Conservation (phyloP, 1,139 yeast species). For the Suhomyces guaymorum region DNA sequence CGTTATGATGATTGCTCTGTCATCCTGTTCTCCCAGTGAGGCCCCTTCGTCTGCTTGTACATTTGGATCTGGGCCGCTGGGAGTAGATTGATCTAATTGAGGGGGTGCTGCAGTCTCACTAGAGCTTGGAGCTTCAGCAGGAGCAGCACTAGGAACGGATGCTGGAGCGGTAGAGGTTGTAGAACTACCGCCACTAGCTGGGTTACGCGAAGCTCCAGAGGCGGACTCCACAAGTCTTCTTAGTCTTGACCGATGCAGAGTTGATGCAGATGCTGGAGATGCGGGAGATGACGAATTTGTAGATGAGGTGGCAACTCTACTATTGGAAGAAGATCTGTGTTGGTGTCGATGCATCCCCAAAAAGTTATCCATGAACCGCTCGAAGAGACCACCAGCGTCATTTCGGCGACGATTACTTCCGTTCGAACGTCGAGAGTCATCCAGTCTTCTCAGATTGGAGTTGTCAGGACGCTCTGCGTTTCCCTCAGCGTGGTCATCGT, state of each 20-base stretch:
- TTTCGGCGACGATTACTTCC: constrained; percentile 10
- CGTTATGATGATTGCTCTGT: constrained; percentile 41
- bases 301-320: too few species aligned
- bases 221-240: constrained; percentile 6
- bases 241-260: constrained; percentile 1
- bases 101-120: too few species aligned
- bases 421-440: too few species aligned
- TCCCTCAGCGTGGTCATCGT: neutral
- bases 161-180: too few species aligned
- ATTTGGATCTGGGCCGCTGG: too few species aligned
- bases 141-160: too few species aligned
- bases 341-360: constrained; percentile 13
- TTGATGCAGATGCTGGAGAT: neutral
- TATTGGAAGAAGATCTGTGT: constrained; percentile 1
- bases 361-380: constrained; percentile 19
- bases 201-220: neutral
- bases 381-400: constrained; percentile 17
- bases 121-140: too few species aligned
- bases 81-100: too few species aligned
- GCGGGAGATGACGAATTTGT: neutral
- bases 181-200: too few species aligned
- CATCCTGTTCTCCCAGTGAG: constrained; percentile 9
- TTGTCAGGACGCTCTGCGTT: neutral
- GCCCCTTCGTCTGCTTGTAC: constrained; percentile 1
- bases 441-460: too few species aligned